Base-by-base conservation (phyloP, 805 yeast genomes). In the Suhomyces sp. region DNA sequence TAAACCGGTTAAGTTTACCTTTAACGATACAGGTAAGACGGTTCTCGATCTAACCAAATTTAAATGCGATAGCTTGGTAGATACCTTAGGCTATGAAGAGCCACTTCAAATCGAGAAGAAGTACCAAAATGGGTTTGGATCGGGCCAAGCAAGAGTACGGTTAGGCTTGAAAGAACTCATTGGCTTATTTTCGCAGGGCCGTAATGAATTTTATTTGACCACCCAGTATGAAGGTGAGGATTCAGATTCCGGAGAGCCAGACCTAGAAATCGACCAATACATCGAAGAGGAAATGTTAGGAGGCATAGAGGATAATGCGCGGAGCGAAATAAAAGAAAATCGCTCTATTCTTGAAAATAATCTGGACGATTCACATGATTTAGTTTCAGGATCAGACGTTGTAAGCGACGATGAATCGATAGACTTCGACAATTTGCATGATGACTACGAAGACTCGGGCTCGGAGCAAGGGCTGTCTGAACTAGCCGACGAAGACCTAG, bases 91-190 rank as follows among this genome's bases (percentile, higher is more conserved):
- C 3, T 70, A 69, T 44, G 63, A 71, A 8, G 67, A 58, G 1
- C 57, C 53, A 2, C 60, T 86, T 35, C 81, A 84, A 56, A 83
- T 86, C 15, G 93, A 87, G 60, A 76, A 76, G 55, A 81, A 82
- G 58, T 63, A 66, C 12, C 66, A 73, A 43, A 84, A 84, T 46
- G 92, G 92, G 2, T 87, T 81, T 67, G 93, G 93, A 1, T 78
- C 84, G 44, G 90, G 90, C 1, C 72, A 73, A 19, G 70, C 72
- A 50, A 69, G 91, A 55, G 64, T 75, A 13, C 74, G 75, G 50
- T 75, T 85, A 81, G 64, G 69, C 2, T 73, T 86, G 53, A 60
- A 60, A 0, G 81, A 82, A 17, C 75, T 87, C 45, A 63, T 84
- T 48, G 61, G 65, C 0, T 71, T 66, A 53, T 58, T 84, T 24